phyloP scores from a whole-genome alignment of 441 rosid species.

The Pelargonium australe region DNA sequence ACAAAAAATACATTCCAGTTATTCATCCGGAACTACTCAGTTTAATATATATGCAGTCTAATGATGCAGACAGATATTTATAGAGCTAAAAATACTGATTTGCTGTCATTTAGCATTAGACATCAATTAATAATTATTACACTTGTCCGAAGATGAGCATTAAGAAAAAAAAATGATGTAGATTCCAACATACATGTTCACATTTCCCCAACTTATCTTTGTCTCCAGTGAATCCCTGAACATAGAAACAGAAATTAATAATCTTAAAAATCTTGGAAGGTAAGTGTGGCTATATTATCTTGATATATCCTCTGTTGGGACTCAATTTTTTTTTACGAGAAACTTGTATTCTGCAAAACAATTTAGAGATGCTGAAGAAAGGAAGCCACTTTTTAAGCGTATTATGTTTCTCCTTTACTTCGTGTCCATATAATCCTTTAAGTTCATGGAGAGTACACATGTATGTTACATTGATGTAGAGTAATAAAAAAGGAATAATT shows the following conservation, averaged over 20 bases:
- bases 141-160: background rate
- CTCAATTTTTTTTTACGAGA: background rate
- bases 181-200: slow-evolving; percentile 55
- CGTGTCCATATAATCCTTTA: too few species aligned
- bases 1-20: too few species aligned
- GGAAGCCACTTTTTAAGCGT: background rate
- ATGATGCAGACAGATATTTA: background rate
- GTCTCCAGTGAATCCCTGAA: slow-evolving; percentile 68
- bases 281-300: background rate
- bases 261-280: background rate
- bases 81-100: background rate
- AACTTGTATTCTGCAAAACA: background rate
- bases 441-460: background rate
- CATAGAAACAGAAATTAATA: slow-evolving; percentile 4
- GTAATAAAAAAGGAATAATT: background rate
- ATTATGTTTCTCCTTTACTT: too few species aligned
- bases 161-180: background rate
- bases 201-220: slow-evolving; percentile 82
- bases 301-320: background rate
- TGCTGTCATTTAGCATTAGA: background rate
- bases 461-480: background rate
- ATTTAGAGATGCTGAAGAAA: slow-evolving; percentile 1
- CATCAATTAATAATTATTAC: background rate
- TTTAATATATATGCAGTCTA: background rate
- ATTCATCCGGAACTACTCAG: too few species aligned